Evolutionary conservation across 2,329 filamentous ascomycete species (phyloP), one percentile per base, ranked within the genome.

Genomic region (Cyanodermella asteris): DNA sequence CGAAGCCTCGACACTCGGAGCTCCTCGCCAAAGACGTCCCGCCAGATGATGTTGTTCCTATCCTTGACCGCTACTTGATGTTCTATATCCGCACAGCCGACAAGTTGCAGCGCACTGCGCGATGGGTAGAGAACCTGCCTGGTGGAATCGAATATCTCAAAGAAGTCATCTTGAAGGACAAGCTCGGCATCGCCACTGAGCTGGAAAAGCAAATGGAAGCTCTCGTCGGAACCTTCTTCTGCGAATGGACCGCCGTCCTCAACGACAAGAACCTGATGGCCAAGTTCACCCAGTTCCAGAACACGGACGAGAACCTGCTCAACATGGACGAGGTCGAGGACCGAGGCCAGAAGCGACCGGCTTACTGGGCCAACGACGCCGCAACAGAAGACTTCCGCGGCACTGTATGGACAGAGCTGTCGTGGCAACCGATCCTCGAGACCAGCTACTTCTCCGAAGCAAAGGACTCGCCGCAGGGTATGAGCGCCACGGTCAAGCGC

Each of bases 21-120:
- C 59, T 91, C 2, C 61, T 91, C 1, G 78, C 77, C 31, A 82
- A 81, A 43, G 80, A 91, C 38, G 78, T 91, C 0, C 67, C 77
- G 1, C 74, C 77, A 0, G 68, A 77, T 25, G 74, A 90, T 39
- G 71, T 91, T 6, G 60, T 91, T 6, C 68, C 77, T 1, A 74
- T 91, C 29, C 56, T 91, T 3, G 82, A 91, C 45, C 71, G 82
- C 22, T 91, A 87, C 42, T 62, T 91, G 13, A 78, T 82, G 51
- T 84, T 91, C 56, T 91, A 91, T 51, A 87, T 91, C 39, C 75
- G 80, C 36, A 90, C 82, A 1, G 81, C 78, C 22, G 81, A 91
- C 52, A 81, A 76, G 42, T 65, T 91, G 1, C 80, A 91, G 48
- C 66, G 81, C 24, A 91, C 81, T 14, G 81, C 81, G 0, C 64